These are phyloP conservation scores for Paraurostyla sp. DNA, from an alignment of 73 alveolate genomes.

Conservation along the genomic window DNA sequence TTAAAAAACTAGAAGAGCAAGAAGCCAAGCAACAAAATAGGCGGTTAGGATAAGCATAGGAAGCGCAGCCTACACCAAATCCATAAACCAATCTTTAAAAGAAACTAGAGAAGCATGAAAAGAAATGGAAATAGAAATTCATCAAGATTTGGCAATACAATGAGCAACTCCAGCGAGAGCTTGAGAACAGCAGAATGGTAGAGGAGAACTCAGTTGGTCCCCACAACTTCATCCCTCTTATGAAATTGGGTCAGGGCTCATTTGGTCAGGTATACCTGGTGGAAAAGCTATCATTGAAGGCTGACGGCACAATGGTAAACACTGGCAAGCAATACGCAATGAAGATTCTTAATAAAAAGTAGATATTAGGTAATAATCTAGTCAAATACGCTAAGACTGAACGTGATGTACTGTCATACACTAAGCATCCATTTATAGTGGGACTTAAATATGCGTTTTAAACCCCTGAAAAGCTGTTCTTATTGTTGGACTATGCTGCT, in stretches of 20 bases:
- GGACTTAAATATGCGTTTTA: constrained; percentile 87
- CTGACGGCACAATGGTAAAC: neutral
- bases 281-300: constrained; percentile 61
- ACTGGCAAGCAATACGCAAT: constrained; percentile 81
- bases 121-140: constrained; percentile 56
- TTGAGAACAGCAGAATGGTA: neutral
- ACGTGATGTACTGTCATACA: constrained; percentile 92
- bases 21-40: constrained; percentile 30
- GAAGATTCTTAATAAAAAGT: constrained; percentile 84
- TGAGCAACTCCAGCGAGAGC: constrained; percentile 34
- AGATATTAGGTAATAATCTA: constrained; percentile 85
- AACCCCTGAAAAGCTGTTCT: constrained; percentile 86
- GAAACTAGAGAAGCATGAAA: constrained; percentile 51
- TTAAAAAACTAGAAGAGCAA: constrained; percentile 37
- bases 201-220: constrained; percentile 61
- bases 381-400: constrained; percentile 95
- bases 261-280: constrained; percentile 91
- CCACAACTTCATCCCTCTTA: constrained; percentile 56
- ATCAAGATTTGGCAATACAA: constrained; percentile 52
- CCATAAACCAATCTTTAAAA: neutral
- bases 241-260: constrained; percentile 82
- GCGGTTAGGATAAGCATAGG: neutral
- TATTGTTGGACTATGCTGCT: constrained; percentile 88
- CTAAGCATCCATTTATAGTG: constrained; percentile 92
- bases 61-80: too few relatives aligned